Evolutionary conservation across 2,329 filamentous ascomycete species (phyloP).

Genomic region (Fusarium heterosporum): DNA sequence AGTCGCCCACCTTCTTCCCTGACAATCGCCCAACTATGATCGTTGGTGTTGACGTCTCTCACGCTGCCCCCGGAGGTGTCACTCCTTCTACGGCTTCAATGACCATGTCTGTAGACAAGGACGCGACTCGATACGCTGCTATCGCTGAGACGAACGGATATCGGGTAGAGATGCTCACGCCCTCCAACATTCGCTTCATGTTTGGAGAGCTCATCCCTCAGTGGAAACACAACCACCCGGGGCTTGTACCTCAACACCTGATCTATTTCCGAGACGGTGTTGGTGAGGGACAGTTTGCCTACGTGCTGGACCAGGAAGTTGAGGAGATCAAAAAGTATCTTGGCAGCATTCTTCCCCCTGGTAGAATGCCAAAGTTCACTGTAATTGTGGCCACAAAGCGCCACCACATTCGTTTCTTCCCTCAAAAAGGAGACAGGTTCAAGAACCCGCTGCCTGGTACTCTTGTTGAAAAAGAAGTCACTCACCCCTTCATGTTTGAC

Average conservation of each 20-base stretch:
- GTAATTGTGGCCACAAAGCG: constrained; percentile 93
- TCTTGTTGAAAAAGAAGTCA: constrained; percentile 88
- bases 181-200: constrained; percentile 73
- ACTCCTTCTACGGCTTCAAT: constrained; percentile 86
- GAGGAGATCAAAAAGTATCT: constrained; percentile 74
- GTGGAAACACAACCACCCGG: constrained; percentile 71
- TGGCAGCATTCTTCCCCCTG: constrained; percentile 49
- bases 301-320: constrained; percentile 85
- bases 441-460: constrained; percentile 88
- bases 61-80: constrained; percentile 75
- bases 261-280: constrained; percentile 97
- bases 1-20: constrained; percentile 52
- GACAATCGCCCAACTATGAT: constrained; percentile 75
- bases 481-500: constrained; percentile 89
- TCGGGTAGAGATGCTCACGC: constrained; percentile 81
- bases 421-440: constrained; percentile 76
- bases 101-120: constrained; percentile 80
- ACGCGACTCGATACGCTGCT: constrained; percentile 81
- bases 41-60: constrained; percentile 91
- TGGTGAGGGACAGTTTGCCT: constrained; percentile 83
- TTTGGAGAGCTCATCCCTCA: constrained; percentile 71
- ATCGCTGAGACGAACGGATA: constrained; percentile 85
- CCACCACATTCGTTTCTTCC: constrained; percentile 94
- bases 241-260: constrained; percentile 71
- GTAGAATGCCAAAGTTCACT: constrained; percentile 74